Conservation (phyloP, 2,329 filamentous ascomycete genomes). For the Ceratocystiopsis brevicomis region DNA sequence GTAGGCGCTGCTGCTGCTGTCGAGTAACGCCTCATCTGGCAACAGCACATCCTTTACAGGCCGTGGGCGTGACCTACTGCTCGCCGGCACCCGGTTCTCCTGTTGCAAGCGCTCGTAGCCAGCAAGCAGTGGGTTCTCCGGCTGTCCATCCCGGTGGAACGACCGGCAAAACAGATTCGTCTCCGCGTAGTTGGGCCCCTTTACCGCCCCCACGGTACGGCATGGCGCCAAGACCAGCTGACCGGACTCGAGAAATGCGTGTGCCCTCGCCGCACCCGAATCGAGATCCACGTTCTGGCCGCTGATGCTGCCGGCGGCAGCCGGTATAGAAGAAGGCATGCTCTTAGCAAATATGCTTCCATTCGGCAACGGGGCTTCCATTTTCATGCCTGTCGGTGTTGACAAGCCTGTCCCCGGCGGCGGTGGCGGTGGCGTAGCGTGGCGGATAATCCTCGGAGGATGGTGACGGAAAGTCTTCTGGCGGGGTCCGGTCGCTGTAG, state of each 20-base stretch:
- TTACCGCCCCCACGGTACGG: conserved; percentile 32
- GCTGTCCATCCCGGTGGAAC: conserved; percentile 27
- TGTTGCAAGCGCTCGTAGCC: conserved; percentile 26
- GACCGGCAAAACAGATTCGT: conserved; percentile 28
- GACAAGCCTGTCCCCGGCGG: neutral
- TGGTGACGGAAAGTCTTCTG: too few species aligned
- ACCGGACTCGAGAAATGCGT: conserved; percentile 18
- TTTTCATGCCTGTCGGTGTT: too few species aligned
- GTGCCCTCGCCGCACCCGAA: conserved; percentile 13
- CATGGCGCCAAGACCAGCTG: conserved; percentile 25
- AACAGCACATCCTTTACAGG: neutral
- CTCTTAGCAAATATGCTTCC: too few species aligned
- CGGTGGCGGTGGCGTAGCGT: conserved; percentile 27
- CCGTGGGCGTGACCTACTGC: neutral
- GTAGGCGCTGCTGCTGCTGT: neutral
- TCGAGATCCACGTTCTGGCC: too few species aligned
- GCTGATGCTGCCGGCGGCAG: neutral
- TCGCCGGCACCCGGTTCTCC: conserved; percentile 12
- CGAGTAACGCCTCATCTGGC: too few species aligned
- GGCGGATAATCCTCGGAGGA: conserved; percentile 23
- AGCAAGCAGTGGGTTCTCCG: conserved; percentile 24
- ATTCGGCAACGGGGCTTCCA: too few species aligned
- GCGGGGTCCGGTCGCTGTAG: neutral
- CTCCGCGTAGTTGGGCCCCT: conserved; percentile 32
- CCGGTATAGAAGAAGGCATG: too few species aligned